phyloP scores from a whole-genome alignment of 768 basidiomycete genomes.

The Boletus vermiculosoides region DNA sequence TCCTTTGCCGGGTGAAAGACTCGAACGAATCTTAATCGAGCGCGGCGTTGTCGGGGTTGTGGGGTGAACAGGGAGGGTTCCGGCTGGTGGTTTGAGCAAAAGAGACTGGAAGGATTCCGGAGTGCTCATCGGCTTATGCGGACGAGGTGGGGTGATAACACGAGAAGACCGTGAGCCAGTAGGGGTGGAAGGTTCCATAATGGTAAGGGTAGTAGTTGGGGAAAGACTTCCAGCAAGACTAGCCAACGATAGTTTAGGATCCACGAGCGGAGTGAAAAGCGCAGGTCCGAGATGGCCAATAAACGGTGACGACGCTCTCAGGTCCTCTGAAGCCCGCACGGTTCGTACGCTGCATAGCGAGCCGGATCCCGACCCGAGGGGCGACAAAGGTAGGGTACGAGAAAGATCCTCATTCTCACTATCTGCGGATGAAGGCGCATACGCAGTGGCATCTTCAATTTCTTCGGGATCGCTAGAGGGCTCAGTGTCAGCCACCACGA shows the following conservation, averaged over 20 bases:
- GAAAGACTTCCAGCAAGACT: constrained; percentile 4
- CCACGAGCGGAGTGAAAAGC: constrained; percentile 16
- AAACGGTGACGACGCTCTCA: constrained; percentile 16
- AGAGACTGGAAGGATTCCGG: constrained; percentile 33
- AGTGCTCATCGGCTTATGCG: constrained; percentile 35
- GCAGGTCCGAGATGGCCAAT: constrained; percentile 31
- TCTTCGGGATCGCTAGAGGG: constrained; percentile 29
- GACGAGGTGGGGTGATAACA: constrained; percentile 36
- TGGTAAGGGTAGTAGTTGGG: not conserved
- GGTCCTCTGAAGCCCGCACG: not conserved
- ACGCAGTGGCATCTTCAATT: constrained; percentile 12
- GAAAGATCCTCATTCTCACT: constrained; percentile 6
- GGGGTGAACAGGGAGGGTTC: constrained; percentile 26
- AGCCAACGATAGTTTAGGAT: constrained; percentile 3
- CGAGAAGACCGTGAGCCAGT: constrained; percentile 18
- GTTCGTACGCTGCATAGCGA: constrained; percentile 7
- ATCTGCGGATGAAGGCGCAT: not conserved
- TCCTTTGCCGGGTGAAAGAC: constrained; percentile 39
- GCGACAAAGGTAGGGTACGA: constrained; percentile 13
- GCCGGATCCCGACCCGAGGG: not conserved
- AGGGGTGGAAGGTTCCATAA: constrained; percentile 31
- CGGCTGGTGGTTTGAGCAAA: constrained; percentile 26
- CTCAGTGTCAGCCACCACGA: constrained; percentile 11
- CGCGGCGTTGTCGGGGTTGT: constrained; percentile 36
- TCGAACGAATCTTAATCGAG: constrained; percentile 19